Evolutionary conservation across 1,139 yeast species (phyloP), one percentile per base, ranked within the genome.

Genomic region (Yamadazyma blattariae): DNA sequence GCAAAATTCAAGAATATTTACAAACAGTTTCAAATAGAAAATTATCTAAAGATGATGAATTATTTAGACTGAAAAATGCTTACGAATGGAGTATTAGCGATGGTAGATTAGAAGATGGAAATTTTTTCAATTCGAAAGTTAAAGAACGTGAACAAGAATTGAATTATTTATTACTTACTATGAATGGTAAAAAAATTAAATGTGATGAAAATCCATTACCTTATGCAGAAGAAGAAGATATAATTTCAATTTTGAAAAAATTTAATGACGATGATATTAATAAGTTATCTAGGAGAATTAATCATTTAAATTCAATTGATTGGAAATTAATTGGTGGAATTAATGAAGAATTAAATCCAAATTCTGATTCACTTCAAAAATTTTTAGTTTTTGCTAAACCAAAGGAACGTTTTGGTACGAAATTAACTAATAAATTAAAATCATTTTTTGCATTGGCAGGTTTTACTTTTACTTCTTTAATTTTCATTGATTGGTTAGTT

Each of bases 71-170:
- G 35, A 51, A 64, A 25, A 67, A 69, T 32, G 81, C 84, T 1
- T 76, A 60, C 46, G 82, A 77, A 36, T 77, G 80, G 76, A 64
- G 74, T 34, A 58, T 51, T 27, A 58, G 62, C 28, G 48, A 61
- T 15, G 66, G 75, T 7, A 56, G 73, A 23, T 46, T 78, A 16
- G 74, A 62, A 23, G 47, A 61, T 16, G 56, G 62, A 3, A 74
- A 74, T 43, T 78, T 77, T 46, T 79, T 79, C 54, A 65, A 77
- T 10, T 78, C 82, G 13, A 16, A 32, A 26, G 8, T 25, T 23
- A 30, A 32, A 26, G 21, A 25, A 13, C n/a, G 13, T 9, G 15
- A 21, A 19, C 21, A 25, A 13, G 30, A 36, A 13, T 25, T 16
- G 4, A 15, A 33, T 12, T 79, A 67, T 44, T 48, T 77, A 36